Evolutionary conservation across 345 rosid species (phyloP).

Genomic region (Linum tenue): DNA sequence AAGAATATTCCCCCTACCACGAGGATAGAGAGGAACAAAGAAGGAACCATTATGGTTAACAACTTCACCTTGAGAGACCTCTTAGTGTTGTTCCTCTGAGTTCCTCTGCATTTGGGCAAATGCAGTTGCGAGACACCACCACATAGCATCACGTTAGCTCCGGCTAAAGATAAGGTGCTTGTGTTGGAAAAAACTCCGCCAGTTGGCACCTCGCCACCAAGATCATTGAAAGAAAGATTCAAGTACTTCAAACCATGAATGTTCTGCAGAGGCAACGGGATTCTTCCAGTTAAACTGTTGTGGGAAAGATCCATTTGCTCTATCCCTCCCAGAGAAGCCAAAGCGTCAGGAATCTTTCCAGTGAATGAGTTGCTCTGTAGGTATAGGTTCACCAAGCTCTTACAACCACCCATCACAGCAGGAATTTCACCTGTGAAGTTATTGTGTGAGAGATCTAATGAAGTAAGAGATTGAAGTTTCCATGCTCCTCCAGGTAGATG

Average conservation of each 20-base stretch:
- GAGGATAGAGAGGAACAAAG: background rate
- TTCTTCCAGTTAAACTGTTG: conserved; percentile 15
- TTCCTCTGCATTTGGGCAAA: conserved; percentile 3
- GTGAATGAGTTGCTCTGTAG: conserved; percentile 5
- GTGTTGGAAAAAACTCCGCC: conserved; percentile 14
- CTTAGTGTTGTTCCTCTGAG: background rate
- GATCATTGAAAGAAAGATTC: conserved; percentile 17
- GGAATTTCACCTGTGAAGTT: conserved; percentile 8
- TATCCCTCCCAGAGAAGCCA: conserved; percentile 13
- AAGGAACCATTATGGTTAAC: background rate
- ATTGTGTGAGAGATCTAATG: background rate
- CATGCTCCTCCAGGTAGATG: conserved; percentile 1
- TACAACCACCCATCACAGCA: background rate
- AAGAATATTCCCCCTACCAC: background rate
- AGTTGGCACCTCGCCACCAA: conserved; percentile 14
- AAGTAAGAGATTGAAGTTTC: conserved; percentile 6
- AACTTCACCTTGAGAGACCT: background rate
- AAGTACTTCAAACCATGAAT: conserved; percentile 1
- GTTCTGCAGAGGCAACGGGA: conserved; percentile 10
- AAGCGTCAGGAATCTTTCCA: background rate
- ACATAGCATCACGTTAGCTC: conserved; percentile 13
- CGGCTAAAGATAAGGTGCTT: conserved; percentile 5
- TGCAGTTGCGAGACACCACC: conserved; percentile 6
- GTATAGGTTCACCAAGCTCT: background rate
- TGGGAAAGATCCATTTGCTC: conserved; percentile 13